These are phyloP conservation scores for Diaporthe vexans DNA, from an alignment of 2,329 filamentous ascomycete genomes.

Conservation along the genomic window DNA sequence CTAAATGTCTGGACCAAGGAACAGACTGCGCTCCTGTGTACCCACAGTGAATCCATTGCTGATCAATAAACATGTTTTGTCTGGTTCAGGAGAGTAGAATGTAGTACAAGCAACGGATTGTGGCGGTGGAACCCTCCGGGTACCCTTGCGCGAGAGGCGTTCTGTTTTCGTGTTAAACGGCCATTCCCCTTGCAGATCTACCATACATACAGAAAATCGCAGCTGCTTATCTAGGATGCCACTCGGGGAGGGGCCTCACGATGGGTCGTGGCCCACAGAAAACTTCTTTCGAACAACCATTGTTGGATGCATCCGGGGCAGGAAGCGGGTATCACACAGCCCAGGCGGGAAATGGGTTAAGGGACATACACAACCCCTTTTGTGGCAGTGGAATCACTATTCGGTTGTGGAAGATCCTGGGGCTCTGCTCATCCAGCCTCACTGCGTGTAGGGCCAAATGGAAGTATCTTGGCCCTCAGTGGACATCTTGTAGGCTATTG, in stretches of 20 bases:
- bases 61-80: slow-evolving; percentile 23
- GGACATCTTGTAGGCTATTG: no score
- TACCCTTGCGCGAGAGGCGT: slow-evolving; percentile 3
- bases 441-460: background rate
- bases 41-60: background rate
- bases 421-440: no score
- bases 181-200: background rate
- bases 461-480: background rate
- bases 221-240: slow-evolving; percentile 18
- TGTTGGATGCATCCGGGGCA: background rate
- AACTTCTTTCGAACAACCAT: slow-evolving; percentile 1
- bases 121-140: slow-evolving; percentile 4
- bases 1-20: background rate
- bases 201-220: slow-evolving; percentile 3
- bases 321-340: slow-evolving; percentile 1
- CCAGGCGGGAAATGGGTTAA: background rate
- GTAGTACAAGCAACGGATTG: slow-evolving; percentile 1
- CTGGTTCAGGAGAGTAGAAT: slow-evolving; percentile 3
- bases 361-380: background rate
- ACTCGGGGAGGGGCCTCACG: background rate
- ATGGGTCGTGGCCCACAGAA: slow-evolving; percentile 4
- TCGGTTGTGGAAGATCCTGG: no score
- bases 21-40: background rate
- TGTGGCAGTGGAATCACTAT: background rate
- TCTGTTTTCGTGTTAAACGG: background rate